Percentiles rank a stretch among this genome's conserved stretches.
phyloP scores from a whole-genome alignment of 1,139 yeast species.

The Geotrichum phurueaensis region DNA sequence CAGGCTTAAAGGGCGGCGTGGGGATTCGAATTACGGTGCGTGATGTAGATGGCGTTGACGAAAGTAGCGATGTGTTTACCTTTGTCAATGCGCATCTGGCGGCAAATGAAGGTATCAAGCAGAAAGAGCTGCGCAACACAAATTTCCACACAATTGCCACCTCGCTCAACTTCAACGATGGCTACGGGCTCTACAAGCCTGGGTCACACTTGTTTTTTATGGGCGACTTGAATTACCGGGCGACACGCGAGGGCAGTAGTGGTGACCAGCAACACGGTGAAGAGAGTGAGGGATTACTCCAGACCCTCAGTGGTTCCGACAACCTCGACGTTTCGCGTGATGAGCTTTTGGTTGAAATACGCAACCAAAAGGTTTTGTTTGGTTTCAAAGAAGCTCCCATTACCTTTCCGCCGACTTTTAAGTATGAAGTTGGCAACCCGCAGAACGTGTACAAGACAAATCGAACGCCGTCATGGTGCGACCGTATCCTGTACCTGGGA shows the following conservation, averaged over 20 bases:
- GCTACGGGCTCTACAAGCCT: conserved; percentile 51
- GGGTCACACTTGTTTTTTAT: conserved; percentile 57
- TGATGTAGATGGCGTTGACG: conserved; percentile 24
- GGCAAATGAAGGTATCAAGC: conserved; percentile 63
- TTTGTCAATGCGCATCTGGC: conserved; percentile 66
- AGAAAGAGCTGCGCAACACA: conserved; percentile 46
- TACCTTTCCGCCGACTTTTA: conserved; percentile 69
- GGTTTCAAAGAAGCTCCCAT: conserved; percentile 63
- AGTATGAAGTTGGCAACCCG: conserved; percentile 43
- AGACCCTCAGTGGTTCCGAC: background rate
- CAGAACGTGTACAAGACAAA: conserved; percentile 48
- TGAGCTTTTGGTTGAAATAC: conserved; percentile 49
- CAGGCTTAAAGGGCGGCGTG: conserved; percentile 71
- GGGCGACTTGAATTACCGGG: conserved; percentile 83
- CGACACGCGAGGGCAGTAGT: conserved; percentile 28
- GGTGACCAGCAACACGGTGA: background rate
- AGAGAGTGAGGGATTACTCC: conserved; percentile 1
- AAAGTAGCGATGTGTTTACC: conserved; percentile 40
- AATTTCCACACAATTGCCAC: conserved; percentile 49
- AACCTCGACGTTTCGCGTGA: conserved; percentile 38
- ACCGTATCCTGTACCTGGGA: conserved; percentile 58
- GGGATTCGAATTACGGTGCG: conserved; percentile 47
- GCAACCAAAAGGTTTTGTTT: conserved; percentile 44
- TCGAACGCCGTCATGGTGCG: conserved; percentile 86
- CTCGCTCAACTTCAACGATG: conserved; percentile 56